Evolutionary conservation across 768 basidiomycete species (phyloP).

Genomic region (Chiua virens): DNA sequence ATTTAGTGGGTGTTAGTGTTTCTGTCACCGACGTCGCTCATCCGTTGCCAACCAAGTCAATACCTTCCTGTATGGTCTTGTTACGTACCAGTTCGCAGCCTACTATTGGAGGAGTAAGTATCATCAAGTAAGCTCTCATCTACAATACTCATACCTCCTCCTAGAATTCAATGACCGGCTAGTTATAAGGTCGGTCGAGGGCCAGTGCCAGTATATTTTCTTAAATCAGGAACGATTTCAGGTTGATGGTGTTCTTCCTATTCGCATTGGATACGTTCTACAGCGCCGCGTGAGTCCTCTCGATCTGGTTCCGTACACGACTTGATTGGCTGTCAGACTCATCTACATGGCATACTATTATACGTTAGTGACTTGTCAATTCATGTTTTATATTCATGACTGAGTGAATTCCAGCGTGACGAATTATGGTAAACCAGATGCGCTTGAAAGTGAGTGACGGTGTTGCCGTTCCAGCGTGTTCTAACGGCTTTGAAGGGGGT

Average conservation of each 20-base stretch:
- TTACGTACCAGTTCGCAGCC: slow-evolving; percentile 41
- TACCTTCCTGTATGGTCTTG: slow-evolving; percentile 39
- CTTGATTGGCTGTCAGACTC: neutral
- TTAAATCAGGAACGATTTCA: neutral
- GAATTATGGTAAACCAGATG: slow-evolving; percentile 13
- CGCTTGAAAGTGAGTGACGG: slow-evolving; percentile 1
- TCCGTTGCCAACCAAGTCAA: slow-evolving; percentile 15
- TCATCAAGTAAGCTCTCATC: neutral
- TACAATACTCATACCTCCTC: neutral
- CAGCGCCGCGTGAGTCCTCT: slow-evolving; percentile 10
- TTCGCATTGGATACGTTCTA: slow-evolving; percentile 21
- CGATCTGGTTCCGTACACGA: neutral
- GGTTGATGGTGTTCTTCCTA: slow-evolving; percentile 16
- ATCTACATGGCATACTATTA: slow-evolving; percentile 23
- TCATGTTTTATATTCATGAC: neutral
- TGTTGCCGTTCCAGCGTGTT: neutral
- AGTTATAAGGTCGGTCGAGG: slow-evolving; percentile 1
- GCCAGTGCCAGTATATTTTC: neutral
- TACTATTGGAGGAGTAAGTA: slow-evolving; percentile 32
- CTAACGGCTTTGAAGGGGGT: neutral
- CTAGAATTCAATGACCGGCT: slow-evolving; percentile 18
- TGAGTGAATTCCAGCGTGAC: too few relatives aligned
- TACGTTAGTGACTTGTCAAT: slow-evolving; percentile 2
- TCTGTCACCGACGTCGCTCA: neutral
- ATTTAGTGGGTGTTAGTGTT: slow-evolving; percentile 15